Evolutionary conservation across 2,329 filamentous ascomycete species (phyloP), one percentile per base, ranked within the genome.

Genomic region (Trichoderma lentiforme): DNA sequence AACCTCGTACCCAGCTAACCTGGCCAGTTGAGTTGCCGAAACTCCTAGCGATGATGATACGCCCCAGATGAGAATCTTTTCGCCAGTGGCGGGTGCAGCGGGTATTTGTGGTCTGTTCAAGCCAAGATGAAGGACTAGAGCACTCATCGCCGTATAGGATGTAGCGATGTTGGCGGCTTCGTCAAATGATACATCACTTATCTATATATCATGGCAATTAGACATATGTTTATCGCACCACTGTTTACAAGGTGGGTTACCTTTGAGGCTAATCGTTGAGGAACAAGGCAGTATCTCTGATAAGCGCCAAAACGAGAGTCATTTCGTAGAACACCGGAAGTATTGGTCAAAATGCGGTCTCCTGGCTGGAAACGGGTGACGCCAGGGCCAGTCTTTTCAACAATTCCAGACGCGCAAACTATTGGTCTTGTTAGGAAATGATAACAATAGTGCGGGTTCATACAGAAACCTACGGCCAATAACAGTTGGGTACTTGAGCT

Each of bases 21-120:
- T 60, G 12, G 67, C 47, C 9, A 72, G 4, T n/a, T 72, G 71
- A 8, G 66, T 24, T 65, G 71, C 66, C 15, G 51, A 64, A 3
- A 61, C 24, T 6, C 71, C 71, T 9, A 72, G 32, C 3, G 71
- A 72, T 28, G 71, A 72, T 2, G 71, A 72, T 11, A 64, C 60
- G 2, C 71, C 71, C 71, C 66, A 72, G 5, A 72, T 71, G 6
- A 72, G 58, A 24, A 72, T 61, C 36, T 14, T 72, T 61, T 72
- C 67, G 3, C 28, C 57, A 14, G 57, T 72, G 3, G 39, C 28
- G 14, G 18, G 18, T 14, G 21, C n/a, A 14, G 24, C 53, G n/a
- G 71, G 56, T 34, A 61, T 39, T 2, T 69, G 47, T 21, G 67
- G 67, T 15, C 53, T 63, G n/a, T 71, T 62, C 14, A 72, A 57